phyloP scores from a whole-genome alignment of 75 land plant species.

The Pinus albicaulis region DNA sequence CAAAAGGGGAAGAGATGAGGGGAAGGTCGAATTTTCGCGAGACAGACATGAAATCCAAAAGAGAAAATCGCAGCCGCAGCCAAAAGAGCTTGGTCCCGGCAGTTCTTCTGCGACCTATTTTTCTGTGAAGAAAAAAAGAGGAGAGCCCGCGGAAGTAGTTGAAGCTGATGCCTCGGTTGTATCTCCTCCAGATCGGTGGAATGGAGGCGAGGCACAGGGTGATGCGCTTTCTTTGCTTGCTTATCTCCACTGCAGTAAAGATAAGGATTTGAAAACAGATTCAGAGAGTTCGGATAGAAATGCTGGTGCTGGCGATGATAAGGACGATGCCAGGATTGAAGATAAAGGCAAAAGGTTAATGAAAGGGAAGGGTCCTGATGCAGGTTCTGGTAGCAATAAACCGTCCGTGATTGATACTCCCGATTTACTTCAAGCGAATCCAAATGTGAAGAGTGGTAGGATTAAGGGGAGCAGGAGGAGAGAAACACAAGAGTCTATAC shows the following conservation, averaged over 20 bases:
- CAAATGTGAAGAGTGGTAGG: slow-evolving; percentile 1
- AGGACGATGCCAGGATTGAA: slow-evolving; percentile 6
- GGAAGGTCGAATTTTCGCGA: not conserved
- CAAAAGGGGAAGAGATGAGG: slow-evolving; percentile 11
- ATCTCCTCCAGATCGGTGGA: slow-evolving; percentile 9
- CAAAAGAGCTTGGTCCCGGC: slow-evolving; percentile 6
- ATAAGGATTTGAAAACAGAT: slow-evolving; percentile 1
- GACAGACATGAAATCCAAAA: slow-evolving; percentile 8
- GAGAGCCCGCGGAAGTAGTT: not conserved
- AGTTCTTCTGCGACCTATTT: slow-evolving; percentile 6
- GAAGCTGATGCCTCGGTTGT: not conserved
- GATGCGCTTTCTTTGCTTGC: slow-evolving; percentile 10
- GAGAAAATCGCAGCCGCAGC: slow-evolving; percentile 3
- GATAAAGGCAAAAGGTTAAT: slow-evolving; percentile 4
- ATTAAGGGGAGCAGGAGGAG: slow-evolving; percentile 5
- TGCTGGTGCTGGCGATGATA: not conserved
- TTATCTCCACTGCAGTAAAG: not conserved
- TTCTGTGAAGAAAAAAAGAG: slow-evolving; percentile 5
- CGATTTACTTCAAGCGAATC: not conserved
- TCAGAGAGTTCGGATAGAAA: slow-evolving; percentile 4
- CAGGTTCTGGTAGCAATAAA: not conserved
- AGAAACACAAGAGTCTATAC: not conserved
- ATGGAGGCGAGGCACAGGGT: slow-evolving; percentile 6
- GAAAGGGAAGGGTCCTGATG: slow-evolving; percentile 1
- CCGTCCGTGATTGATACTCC: not conserved